Conservation (phyloP, 306 rosid genomes). For the Bauhinia variegata region DNA sequence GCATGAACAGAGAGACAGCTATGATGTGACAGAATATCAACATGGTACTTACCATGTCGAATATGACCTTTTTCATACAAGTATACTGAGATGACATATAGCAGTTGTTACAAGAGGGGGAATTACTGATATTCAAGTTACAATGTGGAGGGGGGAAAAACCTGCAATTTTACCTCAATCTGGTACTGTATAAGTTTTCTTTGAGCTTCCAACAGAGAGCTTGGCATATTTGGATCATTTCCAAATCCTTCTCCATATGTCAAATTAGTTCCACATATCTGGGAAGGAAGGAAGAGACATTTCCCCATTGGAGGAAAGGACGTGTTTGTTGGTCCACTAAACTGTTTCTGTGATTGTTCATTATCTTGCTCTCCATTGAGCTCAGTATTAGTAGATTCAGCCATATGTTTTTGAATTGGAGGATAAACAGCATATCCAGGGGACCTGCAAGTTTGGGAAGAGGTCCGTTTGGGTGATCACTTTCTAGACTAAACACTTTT, state of each 20-base stretch:
- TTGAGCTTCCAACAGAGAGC: slow-evolving; percentile 63
- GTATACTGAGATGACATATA: slow-evolving; percentile 10
- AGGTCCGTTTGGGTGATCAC: neutral
- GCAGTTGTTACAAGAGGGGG: slow-evolving; percentile 4
- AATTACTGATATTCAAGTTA: neutral
- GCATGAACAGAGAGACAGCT: neutral
- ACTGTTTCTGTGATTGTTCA: slow-evolving; percentile 49
- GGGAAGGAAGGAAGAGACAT: slow-evolving; percentile 53
- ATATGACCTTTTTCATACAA: neutral
- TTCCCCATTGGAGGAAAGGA: slow-evolving; percentile 53
- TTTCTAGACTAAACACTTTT: slow-evolving; percentile 8
- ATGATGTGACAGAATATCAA: slow-evolving; percentile 3
- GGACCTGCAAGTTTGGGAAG: slow-evolving; percentile 52
- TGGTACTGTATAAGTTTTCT: slow-evolving; percentile 57
- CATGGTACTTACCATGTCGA: slow-evolving; percentile 10
- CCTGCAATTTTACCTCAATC: slow-evolving; percentile 65
- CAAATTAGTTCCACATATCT: slow-evolving; percentile 33
- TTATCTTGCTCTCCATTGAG: slow-evolving; percentile 50
- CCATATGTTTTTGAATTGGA: slow-evolving; percentile 46
- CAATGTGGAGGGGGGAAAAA: neutral
- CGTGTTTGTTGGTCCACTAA: slow-evolving; percentile 59
- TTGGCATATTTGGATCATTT: slow-evolving; percentile 45
- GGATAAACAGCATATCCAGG: slow-evolving; percentile 64
- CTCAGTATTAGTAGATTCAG: slow-evolving; percentile 44
- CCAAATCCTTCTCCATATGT: slow-evolving; percentile 50